Evolutionary conservation across 1,284 basidiomycete genomes (phyloP).

Genomic region (Coriolopsis trogii): DNA sequence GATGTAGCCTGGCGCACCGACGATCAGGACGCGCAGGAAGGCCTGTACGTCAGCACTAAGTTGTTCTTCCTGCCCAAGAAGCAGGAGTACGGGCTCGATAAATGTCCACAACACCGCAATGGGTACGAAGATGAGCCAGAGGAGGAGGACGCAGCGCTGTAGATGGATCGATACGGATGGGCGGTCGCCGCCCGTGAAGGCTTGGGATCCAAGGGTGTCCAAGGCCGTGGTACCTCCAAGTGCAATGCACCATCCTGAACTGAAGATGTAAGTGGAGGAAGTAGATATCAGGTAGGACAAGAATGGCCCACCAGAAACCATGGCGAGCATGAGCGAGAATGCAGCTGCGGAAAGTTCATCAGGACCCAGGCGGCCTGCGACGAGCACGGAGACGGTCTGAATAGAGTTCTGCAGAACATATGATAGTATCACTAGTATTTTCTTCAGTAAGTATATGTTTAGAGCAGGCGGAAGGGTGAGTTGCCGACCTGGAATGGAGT

Average conservation of each 20-base stretch:
- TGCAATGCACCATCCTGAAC: slow-evolving; percentile 71
- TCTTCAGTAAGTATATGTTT: neutral
- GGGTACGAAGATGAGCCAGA: slow-evolving; percentile 67
- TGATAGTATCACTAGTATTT: slow-evolving; percentile 36
- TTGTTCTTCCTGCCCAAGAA: slow-evolving; percentile 59
- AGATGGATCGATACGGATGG: slow-evolving; percentile 67
- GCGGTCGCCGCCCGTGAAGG: slow-evolving; percentile 63
- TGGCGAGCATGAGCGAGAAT: slow-evolving; percentile 76
- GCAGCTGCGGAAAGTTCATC: slow-evolving; percentile 71
- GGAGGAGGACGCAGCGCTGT: slow-evolving; percentile 64
- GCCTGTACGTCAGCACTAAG: slow-evolving; percentile 62
- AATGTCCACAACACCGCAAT: slow-evolving; percentile 62
- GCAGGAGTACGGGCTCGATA: slow-evolving; percentile 59
- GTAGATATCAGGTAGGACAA: neutral
- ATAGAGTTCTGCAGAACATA: slow-evolving; percentile 76
- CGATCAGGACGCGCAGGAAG: slow-evolving; percentile 63
- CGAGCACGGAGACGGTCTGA: slow-evolving; percentile 63
- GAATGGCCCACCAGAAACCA: slow-evolving; percentile 60
- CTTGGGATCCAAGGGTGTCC: slow-evolving; percentile 76
- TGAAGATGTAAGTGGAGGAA: neutral
- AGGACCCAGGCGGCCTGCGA: slow-evolving; percentile 68
- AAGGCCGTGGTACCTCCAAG: slow-evolving; percentile 77
- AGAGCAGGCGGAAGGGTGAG: neutral
- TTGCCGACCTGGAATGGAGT: slow-evolving; percentile 58
- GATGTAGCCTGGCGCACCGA: slow-evolving; percentile 73